Evolutionary conservation across 768 basidiomycete species (phyloP).

Genomic region (Tulasnella sp.): DNA sequence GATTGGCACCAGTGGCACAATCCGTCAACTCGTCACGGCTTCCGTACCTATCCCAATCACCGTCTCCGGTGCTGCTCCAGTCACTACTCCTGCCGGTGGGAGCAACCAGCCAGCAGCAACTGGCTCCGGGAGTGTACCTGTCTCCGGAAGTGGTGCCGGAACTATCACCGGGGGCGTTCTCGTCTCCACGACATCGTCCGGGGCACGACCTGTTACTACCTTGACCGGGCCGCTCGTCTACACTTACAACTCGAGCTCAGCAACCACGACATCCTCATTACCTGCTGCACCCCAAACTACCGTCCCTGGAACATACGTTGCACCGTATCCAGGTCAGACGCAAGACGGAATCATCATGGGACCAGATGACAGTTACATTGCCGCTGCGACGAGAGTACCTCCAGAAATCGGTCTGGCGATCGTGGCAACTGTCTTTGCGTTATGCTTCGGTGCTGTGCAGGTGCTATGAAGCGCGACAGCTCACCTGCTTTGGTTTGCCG

Average conservation of each 20-base stretch:
- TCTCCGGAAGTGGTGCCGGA: not conserved
- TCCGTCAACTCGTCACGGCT: not conserved
- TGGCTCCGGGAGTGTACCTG: too few species aligned
- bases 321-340: slow-evolving; percentile 10
- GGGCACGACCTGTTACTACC: too few species aligned
- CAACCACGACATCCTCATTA: slow-evolving; percentile 1
- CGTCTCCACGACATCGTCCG: not conserved
- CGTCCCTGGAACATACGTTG: not conserved
- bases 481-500: too few species aligned
- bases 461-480: too few species aligned
- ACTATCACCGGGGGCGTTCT: not conserved
- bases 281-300: slow-evolving; percentile 8
- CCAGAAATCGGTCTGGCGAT: not conserved
- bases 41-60: slow-evolving; percentile 8
- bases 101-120: too few species aligned
- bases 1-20: not conserved
- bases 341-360: not conserved
- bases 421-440: not conserved
- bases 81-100: not conserved
- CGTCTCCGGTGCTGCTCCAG: not conserved
- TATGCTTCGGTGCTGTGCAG: too few species aligned
- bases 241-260: too few species aligned
- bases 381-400: not conserved
- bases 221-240: too few species aligned
- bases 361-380: slow-evolving; percentile 7